Conservation (phyloP, 2,329 filamentous ascomycete genomes). For the Dendryphion nanum region DNA sequence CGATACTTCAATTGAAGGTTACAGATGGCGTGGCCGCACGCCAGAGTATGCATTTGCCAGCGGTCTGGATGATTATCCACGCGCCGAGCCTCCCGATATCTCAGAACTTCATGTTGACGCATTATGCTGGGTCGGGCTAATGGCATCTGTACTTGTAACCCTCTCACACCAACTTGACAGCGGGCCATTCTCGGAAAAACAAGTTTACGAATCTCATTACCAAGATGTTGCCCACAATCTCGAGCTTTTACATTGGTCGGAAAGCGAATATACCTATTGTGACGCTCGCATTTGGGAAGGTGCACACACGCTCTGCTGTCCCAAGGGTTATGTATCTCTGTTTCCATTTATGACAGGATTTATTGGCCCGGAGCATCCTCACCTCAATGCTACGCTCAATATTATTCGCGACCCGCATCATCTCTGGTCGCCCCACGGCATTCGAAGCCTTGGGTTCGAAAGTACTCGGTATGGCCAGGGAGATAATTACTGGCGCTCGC, state of each 20-base stretch:
- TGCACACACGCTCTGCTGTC: slow-evolving; percentile 79
- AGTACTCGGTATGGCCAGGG: slow-evolving; percentile 77
- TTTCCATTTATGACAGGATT: slow-evolving; percentile 87
- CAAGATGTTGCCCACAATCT: slow-evolving; percentile 78
- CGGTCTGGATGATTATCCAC: slow-evolving; percentile 91
- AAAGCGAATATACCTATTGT: slow-evolving; percentile 76
- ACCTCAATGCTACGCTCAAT: slow-evolving; percentile 70
- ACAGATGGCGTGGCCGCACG: slow-evolving; percentile 87
- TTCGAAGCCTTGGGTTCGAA: slow-evolving; percentile 80
- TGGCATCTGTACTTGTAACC: slow-evolving; percentile 75
- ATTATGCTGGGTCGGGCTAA: slow-evolving; percentile 93
- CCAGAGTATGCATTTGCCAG: slow-evolving; percentile 81
- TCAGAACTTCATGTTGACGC: slow-evolving; percentile 91
- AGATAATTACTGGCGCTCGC: slow-evolving; percentile 95
- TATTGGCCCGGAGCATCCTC: slow-evolving; percentile 68
- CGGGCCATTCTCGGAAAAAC: slow-evolving; percentile 68
- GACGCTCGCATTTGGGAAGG: slow-evolving; percentile 88
- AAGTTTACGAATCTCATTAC: slow-evolving; percentile 66
- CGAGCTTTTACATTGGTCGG: slow-evolving; percentile 88
- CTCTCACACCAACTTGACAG: slow-evolving; percentile 72
- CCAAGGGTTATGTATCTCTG: slow-evolving; percentile 89
- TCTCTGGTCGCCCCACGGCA: slow-evolving; percentile 80
- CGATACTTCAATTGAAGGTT: slow-evolving; percentile 65
- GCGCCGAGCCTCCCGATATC: slow-evolving; percentile 84
- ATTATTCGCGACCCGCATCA: slow-evolving; percentile 76